These are phyloP conservation scores for Sarcomyxa edulis DNA, from an alignment of 768 basidiomycete genomes.

Conservation along the genomic window DNA sequence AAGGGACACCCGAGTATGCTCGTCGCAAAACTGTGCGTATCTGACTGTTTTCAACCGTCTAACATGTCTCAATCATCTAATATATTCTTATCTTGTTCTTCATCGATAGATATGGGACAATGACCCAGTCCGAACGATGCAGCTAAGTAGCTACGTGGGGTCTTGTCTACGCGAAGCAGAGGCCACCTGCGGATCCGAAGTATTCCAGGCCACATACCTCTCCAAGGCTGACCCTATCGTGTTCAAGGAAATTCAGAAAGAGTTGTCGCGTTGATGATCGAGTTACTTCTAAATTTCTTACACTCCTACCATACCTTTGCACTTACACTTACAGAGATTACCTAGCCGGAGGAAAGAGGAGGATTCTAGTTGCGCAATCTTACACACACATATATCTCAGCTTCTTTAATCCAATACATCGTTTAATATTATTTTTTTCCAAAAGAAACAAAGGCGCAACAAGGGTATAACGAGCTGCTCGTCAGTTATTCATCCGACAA, in stretches of 20 bases:
- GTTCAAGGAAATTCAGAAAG: constrained; percentile 63
- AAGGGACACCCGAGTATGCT: constrained; percentile 71
- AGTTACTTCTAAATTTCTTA: too few relatives aligned
- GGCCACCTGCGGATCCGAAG: constrained; percentile 40
- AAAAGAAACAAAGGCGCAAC: too few relatives aligned
- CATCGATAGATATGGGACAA: constrained; percentile 56
- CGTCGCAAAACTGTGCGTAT: constrained; percentile 64
- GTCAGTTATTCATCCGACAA: constrained; percentile 34
- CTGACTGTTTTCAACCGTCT: constrained; percentile 1
- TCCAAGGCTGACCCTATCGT: constrained; percentile 66
- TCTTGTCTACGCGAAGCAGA: constrained; percentile 61
- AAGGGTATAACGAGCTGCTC: too few relatives aligned
- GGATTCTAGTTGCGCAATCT: background rate
- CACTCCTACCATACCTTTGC: too few relatives aligned
- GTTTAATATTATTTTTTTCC: too few relatives aligned
- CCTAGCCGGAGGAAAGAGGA: too few relatives aligned
- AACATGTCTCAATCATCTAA: constrained; percentile 2
- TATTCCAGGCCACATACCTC: constrained; percentile 59
- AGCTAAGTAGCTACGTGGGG: constrained; percentile 58
- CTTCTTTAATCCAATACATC: background rate
- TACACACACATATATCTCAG: background rate
- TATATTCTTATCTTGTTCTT: constrained; percentile 7
- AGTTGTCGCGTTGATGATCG: constrained; percentile 27
- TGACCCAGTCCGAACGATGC: constrained; percentile 67
- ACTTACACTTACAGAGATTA: too few relatives aligned